Base-by-base conservation (phyloP, 2,329 filamentous ascomycete species). In the Beauveria brongniartii region DNA sequence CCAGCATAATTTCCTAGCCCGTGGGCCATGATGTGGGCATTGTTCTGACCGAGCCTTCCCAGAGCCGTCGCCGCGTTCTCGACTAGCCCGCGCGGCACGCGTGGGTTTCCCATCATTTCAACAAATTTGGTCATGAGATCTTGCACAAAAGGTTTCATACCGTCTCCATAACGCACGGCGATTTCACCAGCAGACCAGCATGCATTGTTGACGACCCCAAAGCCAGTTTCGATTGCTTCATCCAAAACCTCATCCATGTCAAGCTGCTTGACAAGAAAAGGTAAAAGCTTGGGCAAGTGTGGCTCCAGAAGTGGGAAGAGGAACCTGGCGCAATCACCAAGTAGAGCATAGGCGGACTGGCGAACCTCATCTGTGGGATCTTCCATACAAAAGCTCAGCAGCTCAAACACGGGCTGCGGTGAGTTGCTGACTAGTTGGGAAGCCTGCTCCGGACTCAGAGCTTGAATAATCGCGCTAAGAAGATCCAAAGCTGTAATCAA, bases 121-220 rank as follows among this genome's bases (percentile, higher is more conserved):
- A 91, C 83, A 30, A 95, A 84, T 44, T 89, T 86, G 64, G 88
- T 82, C 62, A 96, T 86, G 18, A 99, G 78, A 64, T 89, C 84
- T 24, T 90, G 86, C 10, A 92, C 83, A 71, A 89, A 96, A 1
- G 88, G 88, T 1, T 81, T 81, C 84, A 97, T 90, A 59, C 82
- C 85, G 64, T 87, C 85, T 66, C 87, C 84, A 71, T 90, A 82
- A 63, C 91, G 87, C 73, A 96, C 86, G 18, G 92, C 86, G 64
- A 97, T 94, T 77, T 99, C 94, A 47, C 94, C 94, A 26, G 87
- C 87, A 7, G 92, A 95, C 94, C 94, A 99, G 77, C 93, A 97
- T 24, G 94, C 93, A 71, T 99, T 99, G 81, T 97, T 99, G 63
- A 97, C 87, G 34, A 97, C 92, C 63, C 92, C 91, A 72, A 96